Percentiles rank a stretch among this genome's conserved stretches.
Conservation (phyloP, 106 monocot species). For the Dioscorea alata region DNA sequence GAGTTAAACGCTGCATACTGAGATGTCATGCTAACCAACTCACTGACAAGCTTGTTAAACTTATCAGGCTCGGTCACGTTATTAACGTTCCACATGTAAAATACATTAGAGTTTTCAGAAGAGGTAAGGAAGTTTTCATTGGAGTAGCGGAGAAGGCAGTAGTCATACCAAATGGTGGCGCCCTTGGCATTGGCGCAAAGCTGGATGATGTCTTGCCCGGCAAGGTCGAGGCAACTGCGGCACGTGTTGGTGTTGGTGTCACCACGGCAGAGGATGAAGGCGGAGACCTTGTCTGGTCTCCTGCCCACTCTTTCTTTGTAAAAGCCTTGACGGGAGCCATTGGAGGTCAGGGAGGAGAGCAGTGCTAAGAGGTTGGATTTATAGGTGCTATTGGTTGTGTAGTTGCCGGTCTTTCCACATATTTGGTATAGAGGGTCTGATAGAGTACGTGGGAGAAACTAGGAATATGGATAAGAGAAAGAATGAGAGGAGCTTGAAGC, state of each 20-base stretch:
- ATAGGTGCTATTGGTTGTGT: slow-evolving; percentile 18
- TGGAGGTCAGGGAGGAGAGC: not conserved
- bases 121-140: not conserved
- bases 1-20: slow-evolving; percentile 3
- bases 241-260: slow-evolving; percentile 20
- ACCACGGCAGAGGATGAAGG: slow-evolving; percentile 40
- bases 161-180: slow-evolving; percentile 17
- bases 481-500: too few relatives aligned
- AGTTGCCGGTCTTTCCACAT: slow-evolving; percentile 3
- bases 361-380: not conserved
- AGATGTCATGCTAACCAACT: not conserved
- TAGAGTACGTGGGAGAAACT: too few relatives aligned
- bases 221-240: slow-evolving; percentile 18
- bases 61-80: slow-evolving; percentile 1
- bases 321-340: not conserved
- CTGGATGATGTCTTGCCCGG: slow-evolving; percentile 1
- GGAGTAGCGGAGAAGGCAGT: slow-evolving; percentile 15
- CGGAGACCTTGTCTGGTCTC: slow-evolving; percentile 13
- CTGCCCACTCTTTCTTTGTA: slow-evolving; percentile 3
- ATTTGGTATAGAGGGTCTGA: not conserved
- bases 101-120: not conserved
- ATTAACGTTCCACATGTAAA: slow-evolving; percentile 7
- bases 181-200: slow-evolving; percentile 12
- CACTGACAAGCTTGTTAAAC: slow-evolving; percentile 2
- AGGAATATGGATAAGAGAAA: too few relatives aligned